Evolutionary conservation across 2,329 filamentous ascomycete genomes (phyloP).

Genomic region (Penicillium glabrum): DNA sequence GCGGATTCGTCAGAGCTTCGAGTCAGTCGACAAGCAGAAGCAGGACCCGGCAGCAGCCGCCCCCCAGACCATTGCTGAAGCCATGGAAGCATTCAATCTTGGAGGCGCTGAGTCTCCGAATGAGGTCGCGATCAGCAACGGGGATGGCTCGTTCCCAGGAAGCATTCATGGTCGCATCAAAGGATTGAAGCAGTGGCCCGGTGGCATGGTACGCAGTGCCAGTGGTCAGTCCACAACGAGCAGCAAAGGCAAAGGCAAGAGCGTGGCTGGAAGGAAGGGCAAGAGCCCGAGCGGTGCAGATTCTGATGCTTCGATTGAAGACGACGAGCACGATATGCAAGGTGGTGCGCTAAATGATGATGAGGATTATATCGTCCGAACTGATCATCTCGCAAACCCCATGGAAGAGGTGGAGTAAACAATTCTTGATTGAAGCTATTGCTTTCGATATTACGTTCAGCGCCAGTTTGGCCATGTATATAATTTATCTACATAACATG

Average conservation of each 20-base stretch:
- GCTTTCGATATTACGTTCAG: not conserved
- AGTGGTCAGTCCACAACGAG: conserved; percentile 16
- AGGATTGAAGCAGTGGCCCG: conserved; percentile 33
- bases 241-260: conserved; percentile 3
- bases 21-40: conserved; percentile 56
- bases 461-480: conserved; percentile 1
- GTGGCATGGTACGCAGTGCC: conserved; percentile 24
- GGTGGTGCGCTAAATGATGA: conserved; percentile 26
- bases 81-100: conserved; percentile 35
- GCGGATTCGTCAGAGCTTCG: conserved; percentile 76
- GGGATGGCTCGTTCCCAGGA: conserved; percentile 18
- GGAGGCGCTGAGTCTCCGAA: conserved; percentile 15
- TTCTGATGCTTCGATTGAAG: conserved; percentile 21
- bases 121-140: conserved; percentile 28
- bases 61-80: conserved; percentile 38
- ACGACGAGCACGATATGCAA: conserved; percentile 27
- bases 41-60: conserved; percentile 27
- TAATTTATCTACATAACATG: not conserved
- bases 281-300: conserved; percentile 1
- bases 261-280: not conserved
- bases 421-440: not conserved
- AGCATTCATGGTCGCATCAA: conserved; percentile 27
- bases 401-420: conserved; percentile 20
- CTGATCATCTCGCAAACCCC: conserved; percentile 34
- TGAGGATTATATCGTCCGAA: conserved; percentile 40